Evolutionary conservation across 495 filamentous ascomycete genomes (phyloP).

Genomic region (Lasiosphaeris hirsuta): DNA sequence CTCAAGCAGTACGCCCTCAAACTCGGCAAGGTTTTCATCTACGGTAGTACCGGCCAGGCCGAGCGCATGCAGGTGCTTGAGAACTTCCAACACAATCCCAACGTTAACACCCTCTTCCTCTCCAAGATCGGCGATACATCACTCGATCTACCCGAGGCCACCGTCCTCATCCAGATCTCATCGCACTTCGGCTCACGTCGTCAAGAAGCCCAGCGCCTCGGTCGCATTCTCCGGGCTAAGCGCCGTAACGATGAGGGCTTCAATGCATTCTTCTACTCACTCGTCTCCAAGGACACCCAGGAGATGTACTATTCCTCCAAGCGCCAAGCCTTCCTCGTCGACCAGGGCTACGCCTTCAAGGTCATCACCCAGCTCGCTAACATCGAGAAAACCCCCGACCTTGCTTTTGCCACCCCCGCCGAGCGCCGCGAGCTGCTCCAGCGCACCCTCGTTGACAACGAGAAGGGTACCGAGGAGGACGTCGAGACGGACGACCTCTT

Average conservation of each 20-base stretch:
- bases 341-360: slow-evolving; percentile 99
- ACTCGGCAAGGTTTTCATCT: slow-evolving; percentile 88
- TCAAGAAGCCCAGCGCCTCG: slow-evolving; percentile 93
- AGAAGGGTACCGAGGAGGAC: slow-evolving; percentile 72
- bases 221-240: slow-evolving; percentile 93
- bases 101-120: slow-evolving; percentile 93
- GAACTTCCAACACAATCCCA: slow-evolving; percentile 93
- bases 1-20: slow-evolving; percentile 80
- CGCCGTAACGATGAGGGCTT: slow-evolving; percentile 97
- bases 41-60: slow-evolving; percentile 78
- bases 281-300: slow-evolving; percentile 94
- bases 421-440: slow-evolving; percentile 88
- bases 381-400: slow-evolving; percentile 75
- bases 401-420: slow-evolving; percentile 73
- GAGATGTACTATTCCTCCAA: slow-evolving; percentile 99
- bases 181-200: slow-evolving; percentile 97
- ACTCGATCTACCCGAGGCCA: slow-evolving; percentile 93
- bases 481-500: slow-evolving; percentile 83
- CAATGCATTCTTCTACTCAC: slow-evolving; percentile 98
- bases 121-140: slow-evolving; percentile 98
- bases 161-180: slow-evolving; percentile 96
- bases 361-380: slow-evolving; percentile 96
- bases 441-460: slow-evolving; percentile 88
- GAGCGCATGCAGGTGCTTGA: slow-evolving; percentile 89
- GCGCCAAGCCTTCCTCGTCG: slow-evolving; percentile 94